Evolutionary conservation across 805 yeast genomes (phyloP).

Genomic region (Lipomyces yamanashiensis): DNA sequence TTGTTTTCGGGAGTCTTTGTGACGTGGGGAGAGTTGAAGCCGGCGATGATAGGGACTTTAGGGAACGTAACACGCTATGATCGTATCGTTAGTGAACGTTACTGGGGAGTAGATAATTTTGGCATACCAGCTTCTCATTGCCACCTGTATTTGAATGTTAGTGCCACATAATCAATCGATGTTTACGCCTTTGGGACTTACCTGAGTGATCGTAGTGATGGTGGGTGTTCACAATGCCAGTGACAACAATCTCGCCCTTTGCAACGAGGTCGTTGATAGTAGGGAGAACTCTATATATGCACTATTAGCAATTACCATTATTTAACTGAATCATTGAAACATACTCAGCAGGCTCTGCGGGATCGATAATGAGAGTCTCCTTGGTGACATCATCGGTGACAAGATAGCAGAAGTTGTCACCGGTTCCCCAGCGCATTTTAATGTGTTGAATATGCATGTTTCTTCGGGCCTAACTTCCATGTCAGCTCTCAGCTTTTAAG

Average conservation of each 20-base stretch:
- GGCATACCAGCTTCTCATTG: conserved; percentile 31
- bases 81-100: not conserved
- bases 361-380: conserved; percentile 85
- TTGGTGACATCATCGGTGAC: conserved; percentile 68
- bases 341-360: conserved; percentile 81
- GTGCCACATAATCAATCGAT: conserved; percentile 31
- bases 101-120: not conserved
- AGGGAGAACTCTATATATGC: conserved; percentile 49
- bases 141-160: conserved; percentile 22
- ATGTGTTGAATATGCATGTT: conserved; percentile 81
- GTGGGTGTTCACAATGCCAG: conserved; percentile 89
- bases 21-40: conserved; percentile 77
- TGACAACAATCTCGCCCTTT: conserved; percentile 53
- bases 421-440: conserved; percentile 94
- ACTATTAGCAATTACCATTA: not conserved
- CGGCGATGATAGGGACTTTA: conserved; percentile 74
- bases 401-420: conserved; percentile 88
- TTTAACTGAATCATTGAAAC: conserved; percentile 7
- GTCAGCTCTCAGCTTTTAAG: not conserved
- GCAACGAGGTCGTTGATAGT: conserved; percentile 48
- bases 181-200: conserved; percentile 59
- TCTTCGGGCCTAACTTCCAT: conserved; percentile 39
- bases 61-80: conserved; percentile 44
- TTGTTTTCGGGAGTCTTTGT: conserved; percentile 69
- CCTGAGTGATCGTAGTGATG: conserved; percentile 96